Conservation (phyloP, 441 rosid species). For the Gossypium davidsonii region DNA sequence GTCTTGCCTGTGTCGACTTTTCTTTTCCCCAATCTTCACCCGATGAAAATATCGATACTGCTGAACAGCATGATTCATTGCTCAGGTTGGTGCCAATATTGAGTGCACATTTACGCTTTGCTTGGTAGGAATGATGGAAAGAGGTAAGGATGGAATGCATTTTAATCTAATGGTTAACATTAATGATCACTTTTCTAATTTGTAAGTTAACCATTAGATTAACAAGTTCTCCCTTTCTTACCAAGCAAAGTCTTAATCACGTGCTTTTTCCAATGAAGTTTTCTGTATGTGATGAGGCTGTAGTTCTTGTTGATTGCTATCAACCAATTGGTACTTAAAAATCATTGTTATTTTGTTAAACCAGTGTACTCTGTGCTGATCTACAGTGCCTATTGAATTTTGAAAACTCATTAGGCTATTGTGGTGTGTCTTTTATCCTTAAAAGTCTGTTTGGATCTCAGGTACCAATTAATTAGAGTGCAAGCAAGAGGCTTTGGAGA, state of each 20-base stretch:
- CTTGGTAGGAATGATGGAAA: neutral
- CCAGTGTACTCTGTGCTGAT: neutral
- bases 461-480: conserved; percentile 91
- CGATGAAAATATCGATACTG: conserved; percentile 50
- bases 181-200: neutral
- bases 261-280: neutral
- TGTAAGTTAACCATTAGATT: neutral
- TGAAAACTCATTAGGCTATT: neutral
- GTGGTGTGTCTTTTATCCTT: neutral
- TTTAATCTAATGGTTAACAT: neutral
- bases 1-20: conserved; percentile 85
- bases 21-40: conserved; percentile 62
- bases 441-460: conserved; percentile 21
- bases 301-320: neutral
- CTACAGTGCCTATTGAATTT: neutral
- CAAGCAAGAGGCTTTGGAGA: conserved; percentile 83
- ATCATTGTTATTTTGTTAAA: neutral
- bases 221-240: neutral
- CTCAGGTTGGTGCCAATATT: conserved; percentile 47
- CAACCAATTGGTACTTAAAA: neutral
- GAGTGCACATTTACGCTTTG: neutral
- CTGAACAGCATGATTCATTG: conserved; percentile 68
- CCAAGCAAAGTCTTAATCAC: neutral
- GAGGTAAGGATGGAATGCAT: neutral
- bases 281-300: neutral